Percentiles rank a stretch among this genome's conserved stretches.
phyloP scores from a whole-genome alignment of 257 asterid genomes.

The Solanum neorickii region DNA sequence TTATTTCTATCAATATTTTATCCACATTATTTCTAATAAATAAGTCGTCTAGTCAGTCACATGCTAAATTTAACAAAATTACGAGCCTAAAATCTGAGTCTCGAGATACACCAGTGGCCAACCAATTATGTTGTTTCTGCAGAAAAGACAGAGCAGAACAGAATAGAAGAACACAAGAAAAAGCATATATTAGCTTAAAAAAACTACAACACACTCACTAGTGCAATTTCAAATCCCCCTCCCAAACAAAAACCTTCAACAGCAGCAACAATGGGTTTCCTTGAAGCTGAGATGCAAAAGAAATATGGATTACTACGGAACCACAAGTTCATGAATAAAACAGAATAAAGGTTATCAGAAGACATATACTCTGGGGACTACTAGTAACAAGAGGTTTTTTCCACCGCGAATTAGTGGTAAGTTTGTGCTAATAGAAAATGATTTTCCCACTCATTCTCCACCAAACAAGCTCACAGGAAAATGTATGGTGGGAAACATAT shows the following conservation, averaged over 20 bases:
- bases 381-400: too few species aligned
- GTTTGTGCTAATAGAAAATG: too few species aligned
- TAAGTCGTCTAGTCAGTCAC: background rate
- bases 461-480: too few species aligned
- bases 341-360: background rate
- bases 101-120: background rate
- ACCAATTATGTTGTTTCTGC: background rate
- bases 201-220: conserved; percentile 32
- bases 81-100: background rate
- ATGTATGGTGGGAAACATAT: too few species aligned
- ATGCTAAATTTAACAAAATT: background rate
- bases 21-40: background rate
- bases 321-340: background rate
- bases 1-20: background rate
- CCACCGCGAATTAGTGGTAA: too few species aligned
- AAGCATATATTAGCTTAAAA: background rate
- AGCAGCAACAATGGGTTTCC: conserved; percentile 96
- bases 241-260: conserved; percentile 96
- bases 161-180: background rate
- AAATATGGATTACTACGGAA: background rate
- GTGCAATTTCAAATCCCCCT: conserved; percentile 93
- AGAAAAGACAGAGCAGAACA: background rate
- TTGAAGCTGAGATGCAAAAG: conserved; percentile 43
- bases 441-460: too few species aligned
- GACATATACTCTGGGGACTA: background rate